Evolutionary conservation across 768 basidiomycete species (phyloP).

Genomic region (Boletus huronensis): DNA sequence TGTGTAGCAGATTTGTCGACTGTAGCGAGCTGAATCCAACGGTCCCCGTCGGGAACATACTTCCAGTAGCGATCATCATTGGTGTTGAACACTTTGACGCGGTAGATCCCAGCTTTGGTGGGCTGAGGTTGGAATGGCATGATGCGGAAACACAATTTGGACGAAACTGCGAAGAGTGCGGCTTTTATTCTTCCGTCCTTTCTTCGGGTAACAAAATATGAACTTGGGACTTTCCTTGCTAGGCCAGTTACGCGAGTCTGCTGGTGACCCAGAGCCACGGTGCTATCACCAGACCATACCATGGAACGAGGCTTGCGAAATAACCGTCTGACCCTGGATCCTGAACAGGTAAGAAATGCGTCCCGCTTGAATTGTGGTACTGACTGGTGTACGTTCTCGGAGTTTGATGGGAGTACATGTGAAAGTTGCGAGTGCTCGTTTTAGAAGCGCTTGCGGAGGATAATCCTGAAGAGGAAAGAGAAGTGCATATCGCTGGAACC

Average conservation of each 20-base stretch:
- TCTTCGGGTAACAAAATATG: too few relatives aligned
- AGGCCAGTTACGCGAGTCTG: not conserved
- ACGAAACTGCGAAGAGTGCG: too few relatives aligned
- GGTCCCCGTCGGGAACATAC: not conserved
- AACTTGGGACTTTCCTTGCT: not conserved
- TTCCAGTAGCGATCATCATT: not conserved
- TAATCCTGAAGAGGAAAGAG: not conserved
- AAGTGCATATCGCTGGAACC: not conserved
- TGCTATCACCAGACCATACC: not conserved
- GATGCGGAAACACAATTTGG: too few relatives aligned
- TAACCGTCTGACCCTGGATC: not conserved
- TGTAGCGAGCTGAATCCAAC: not conserved
- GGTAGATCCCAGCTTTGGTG: too few relatives aligned
- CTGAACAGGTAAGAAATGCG: not conserved
- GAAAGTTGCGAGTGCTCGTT: not conserved
- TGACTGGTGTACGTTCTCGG: not conserved
- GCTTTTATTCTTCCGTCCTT: too few relatives aligned
- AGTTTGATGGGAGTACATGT: not conserved
- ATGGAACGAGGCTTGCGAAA: not conserved
- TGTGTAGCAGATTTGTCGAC: not conserved
- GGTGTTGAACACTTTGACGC: not conserved
- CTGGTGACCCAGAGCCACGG: not conserved
- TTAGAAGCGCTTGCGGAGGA: not conserved
- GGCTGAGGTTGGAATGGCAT: too few relatives aligned
- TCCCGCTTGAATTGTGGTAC: not conserved